Evolutionary conservation across 2,329 filamentous ascomycete species (phyloP).

Genomic region (Monilinia vaccinii-corymbosi): DNA sequence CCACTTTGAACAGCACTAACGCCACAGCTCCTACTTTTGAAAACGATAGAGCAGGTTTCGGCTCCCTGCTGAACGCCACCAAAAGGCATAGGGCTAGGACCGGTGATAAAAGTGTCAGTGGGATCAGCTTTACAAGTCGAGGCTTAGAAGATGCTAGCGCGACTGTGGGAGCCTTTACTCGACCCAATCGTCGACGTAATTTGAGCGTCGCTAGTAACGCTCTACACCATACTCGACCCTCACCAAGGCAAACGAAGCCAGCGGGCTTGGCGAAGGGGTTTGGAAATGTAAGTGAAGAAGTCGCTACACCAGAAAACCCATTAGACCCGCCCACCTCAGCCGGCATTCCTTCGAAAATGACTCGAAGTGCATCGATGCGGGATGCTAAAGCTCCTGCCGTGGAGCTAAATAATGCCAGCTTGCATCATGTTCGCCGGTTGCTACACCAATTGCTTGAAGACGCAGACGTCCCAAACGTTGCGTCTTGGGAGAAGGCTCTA

Average conservation of each 20-base stretch:
- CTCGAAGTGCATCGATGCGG: slow-evolving; percentile 76
- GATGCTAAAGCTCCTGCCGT: slow-evolving; percentile 65
- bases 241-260: slow-evolving; percentile 48
- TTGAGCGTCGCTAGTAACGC: slow-evolving; percentile 72
- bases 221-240: slow-evolving; percentile 55
- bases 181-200: slow-evolving; percentile 65
- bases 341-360: slow-evolving; percentile 39
- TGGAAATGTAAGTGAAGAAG: slow-evolving; percentile 27
- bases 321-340: slow-evolving; percentile 16
- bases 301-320: slow-evolving; percentile 14
- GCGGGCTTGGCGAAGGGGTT: slow-evolving; percentile 33
- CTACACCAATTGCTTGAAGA: slow-evolving; percentile 77
- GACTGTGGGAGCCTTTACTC: slow-evolving; percentile 48
- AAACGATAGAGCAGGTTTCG: slow-evolving; percentile 61
- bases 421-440: slow-evolving; percentile 79
- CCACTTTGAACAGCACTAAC: slow-evolving; percentile 59
- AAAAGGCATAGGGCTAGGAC: slow-evolving; percentile 64
- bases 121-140: slow-evolving; percentile 59
- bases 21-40: slow-evolving; percentile 59
- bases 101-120: slow-evolving; percentile 67
- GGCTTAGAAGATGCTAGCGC: slow-evolving; percentile 53
- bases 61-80: slow-evolving; percentile 60
- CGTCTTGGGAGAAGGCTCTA: slow-evolving; percentile 82
- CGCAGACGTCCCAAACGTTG: slow-evolving; percentile 58
- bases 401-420: slow-evolving; percentile 77